A percentile compares a stretch with the other conserved stretches of the same genome.
Evolutionary conservation across 2,329 filamentous ascomycete genomes (phyloP).

Genomic region (Diaporthe amygdali): DNA sequence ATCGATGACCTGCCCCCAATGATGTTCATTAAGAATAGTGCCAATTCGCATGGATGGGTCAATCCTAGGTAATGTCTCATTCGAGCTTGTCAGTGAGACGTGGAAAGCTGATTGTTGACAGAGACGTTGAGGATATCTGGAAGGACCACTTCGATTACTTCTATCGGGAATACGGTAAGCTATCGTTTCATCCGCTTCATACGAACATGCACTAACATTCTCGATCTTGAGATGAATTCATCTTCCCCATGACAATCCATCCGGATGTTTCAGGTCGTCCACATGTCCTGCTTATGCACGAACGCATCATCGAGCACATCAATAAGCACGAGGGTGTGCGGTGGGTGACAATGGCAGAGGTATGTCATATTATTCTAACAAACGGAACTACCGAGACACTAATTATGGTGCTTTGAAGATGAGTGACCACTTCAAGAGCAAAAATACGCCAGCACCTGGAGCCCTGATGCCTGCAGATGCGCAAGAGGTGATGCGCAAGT

Average conservation of each 20-base stretch:
- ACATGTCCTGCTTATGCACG: constrained; percentile 76
- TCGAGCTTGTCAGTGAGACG: too few relatives aligned
- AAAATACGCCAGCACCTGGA: constrained; percentile 19
- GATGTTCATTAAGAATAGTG: constrained; percentile 73
- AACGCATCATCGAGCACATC: constrained; percentile 47
- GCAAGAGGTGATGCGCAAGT: constrained; percentile 23
- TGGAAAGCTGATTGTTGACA: constrained; percentile 38
- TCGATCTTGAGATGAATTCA: constrained; percentile 60
- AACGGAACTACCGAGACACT: not conserved
- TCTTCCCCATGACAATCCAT: constrained; percentile 79
- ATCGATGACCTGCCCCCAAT: constrained; percentile 70
- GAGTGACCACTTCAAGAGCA: constrained; percentile 27
- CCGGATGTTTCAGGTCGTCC: constrained; percentile 75
- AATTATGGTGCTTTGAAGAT: not conserved
- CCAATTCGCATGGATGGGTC: constrained; percentile 68
- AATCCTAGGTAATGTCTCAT: constrained; percentile 49
- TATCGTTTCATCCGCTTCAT: accelerated
- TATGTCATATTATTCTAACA: not conserved
- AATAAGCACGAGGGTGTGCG: constrained; percentile 26
- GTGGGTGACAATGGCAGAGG: constrained; percentile 26
- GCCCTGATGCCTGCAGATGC: constrained; percentile 23
- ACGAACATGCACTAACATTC: not conserved
- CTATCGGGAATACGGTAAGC: constrained; percentile 67
- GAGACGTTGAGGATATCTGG: constrained; percentile 70
- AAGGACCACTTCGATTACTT: constrained; percentile 74